Percentiles rank a stretch among this genome's conserved stretches.
phyloP scores from a whole-genome alignment of 2,329 filamentous ascomycete genomes.

The Nakataea oryzae region DNA sequence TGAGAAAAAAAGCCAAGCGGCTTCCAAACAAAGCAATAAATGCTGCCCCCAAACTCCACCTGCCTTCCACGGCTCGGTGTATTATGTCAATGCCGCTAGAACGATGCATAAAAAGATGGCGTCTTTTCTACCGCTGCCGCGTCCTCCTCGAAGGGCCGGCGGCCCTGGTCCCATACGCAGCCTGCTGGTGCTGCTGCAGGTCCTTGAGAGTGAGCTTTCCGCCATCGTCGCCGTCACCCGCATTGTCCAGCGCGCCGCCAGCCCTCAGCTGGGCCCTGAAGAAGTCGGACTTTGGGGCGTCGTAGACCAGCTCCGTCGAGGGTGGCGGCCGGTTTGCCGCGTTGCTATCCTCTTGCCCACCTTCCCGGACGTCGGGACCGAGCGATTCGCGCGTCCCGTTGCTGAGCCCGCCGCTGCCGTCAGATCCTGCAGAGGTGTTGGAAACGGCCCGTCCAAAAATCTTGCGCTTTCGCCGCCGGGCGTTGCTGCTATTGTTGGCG shows the following conservation, averaged over 20 bases:
- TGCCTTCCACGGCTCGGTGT: background rate
- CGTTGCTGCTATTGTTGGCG: constrained; percentile 9
- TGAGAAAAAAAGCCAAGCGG: background rate
- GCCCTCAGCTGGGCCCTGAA: constrained; percentile 31
- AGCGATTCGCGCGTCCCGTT: constrained; percentile 1
- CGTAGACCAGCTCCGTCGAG: constrained; percentile 43
- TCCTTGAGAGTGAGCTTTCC: constrained; percentile 6
- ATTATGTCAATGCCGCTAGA: background rate
- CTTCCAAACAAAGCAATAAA: background rate
- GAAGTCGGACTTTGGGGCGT: constrained; percentile 36
- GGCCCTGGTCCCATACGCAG: constrained; percentile 1
- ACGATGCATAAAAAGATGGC: background rate
- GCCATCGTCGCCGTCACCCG: background rate
- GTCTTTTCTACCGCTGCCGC: background rate
- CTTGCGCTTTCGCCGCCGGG: constrained; percentile 30
- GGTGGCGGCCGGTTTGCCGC: constrained; percentile 19
- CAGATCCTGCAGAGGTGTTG: constrained; percentile 43
- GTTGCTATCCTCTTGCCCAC: constrained; percentile 5
- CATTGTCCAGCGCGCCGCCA: constrained; percentile 9
- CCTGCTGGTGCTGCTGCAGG: background rate
- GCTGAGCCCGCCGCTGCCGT: constrained; percentile 19
- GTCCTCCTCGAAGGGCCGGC: background rate
- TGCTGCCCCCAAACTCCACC: background rate
- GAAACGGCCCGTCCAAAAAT: constrained; percentile 49
- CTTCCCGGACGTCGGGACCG: constrained; percentile 12